Evolutionary conservation across 805 yeast species (phyloP).

Genomic region (Lachancea mirantina): DNA sequence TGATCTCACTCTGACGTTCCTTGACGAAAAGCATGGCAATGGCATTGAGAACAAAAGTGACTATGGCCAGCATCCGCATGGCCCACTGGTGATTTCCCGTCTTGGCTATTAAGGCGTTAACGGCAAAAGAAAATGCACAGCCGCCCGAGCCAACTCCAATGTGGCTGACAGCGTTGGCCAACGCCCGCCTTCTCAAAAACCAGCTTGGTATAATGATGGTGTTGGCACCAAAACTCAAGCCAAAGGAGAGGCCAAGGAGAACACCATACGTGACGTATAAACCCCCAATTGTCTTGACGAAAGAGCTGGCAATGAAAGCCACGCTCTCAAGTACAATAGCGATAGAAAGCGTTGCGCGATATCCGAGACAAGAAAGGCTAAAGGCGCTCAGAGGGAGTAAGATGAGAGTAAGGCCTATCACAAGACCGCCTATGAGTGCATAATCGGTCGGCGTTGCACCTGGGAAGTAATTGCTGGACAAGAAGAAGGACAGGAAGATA

Average conservation of each 20-base stretch:
- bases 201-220: constrained; percentile 58
- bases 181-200: constrained; percentile 57
- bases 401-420: constrained; percentile 48
- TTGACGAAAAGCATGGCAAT: constrained; percentile 38
- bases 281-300: constrained; percentile 53
- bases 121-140: constrained; percentile 35
- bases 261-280: constrained; percentile 63
- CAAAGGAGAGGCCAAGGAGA: constrained; percentile 45
- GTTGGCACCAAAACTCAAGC: constrained; percentile 53
- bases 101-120: constrained; percentile 36
- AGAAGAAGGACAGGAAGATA: constrained; percentile 51
- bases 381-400: constrained; percentile 53
- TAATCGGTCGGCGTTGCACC: constrained; percentile 54
- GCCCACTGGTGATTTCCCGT: constrained; percentile 43
- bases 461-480: constrained; percentile 42
- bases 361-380: constrained; percentile 43
- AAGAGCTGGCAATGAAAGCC: constrained; percentile 55
- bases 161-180: constrained; percentile 44
- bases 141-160: constrained; percentile 51
- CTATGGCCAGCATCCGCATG: constrained; percentile 38
- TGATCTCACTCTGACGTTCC: constrained; percentile 36
- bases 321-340: constrained; percentile 49
- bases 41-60: constrained; percentile 32
- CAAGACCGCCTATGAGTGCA: constrained; percentile 62
- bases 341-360: constrained; percentile 38